A percentile compares a stretch with the other conserved stretches of the same genome.
phyloP scores from a whole-genome alignment of 441 rosid species.

The Metrosideros polymorpha region DNA sequence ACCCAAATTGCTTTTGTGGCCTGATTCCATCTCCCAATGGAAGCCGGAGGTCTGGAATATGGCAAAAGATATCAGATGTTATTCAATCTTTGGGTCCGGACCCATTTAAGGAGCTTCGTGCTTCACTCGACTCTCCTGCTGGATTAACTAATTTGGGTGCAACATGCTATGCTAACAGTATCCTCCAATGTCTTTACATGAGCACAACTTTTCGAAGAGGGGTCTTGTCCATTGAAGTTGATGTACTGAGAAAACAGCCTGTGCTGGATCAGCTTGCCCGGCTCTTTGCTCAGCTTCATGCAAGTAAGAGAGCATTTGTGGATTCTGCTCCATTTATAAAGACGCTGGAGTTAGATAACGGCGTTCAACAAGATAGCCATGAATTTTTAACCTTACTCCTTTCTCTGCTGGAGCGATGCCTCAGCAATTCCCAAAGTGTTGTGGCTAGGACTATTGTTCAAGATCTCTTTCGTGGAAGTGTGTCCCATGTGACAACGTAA shows the following conservation, averaged over 20 bases:
- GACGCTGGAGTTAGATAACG: slow-evolving; percentile 90
- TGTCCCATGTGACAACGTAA: slow-evolving; percentile 98
- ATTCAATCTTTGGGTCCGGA: slow-evolving; percentile 65
- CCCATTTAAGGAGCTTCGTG: slow-evolving; percentile 56
- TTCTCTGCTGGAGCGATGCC: slow-evolving; percentile 89
- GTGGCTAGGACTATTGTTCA: slow-evolving; percentile 78
- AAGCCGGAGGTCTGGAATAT: slow-evolving; percentile 77
- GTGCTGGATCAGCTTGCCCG: slow-evolving; percentile 83
- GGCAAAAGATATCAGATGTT: slow-evolving; percentile 87
- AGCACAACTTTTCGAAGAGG: slow-evolving; percentile 70
- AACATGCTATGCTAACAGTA: slow-evolving; percentile 97
- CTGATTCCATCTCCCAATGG: slow-evolving; percentile 76
- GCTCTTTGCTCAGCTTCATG: slow-evolving; percentile 82
- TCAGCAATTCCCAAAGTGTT: slow-evolving; percentile 50
- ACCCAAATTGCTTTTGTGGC: slow-evolving; percentile 95
- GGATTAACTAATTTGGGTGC: slow-evolving; percentile 95
- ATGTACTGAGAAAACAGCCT: slow-evolving; percentile 60
- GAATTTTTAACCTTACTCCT: slow-evolving; percentile 91
- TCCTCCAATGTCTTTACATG: slow-evolving; percentile 91
- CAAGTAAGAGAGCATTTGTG: slow-evolving; percentile 73
- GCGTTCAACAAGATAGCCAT: slow-evolving; percentile 95
- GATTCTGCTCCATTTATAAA: slow-evolving; percentile 95
- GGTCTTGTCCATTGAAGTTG: slow-evolving; percentile 75
- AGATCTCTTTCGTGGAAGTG: slow-evolving; percentile 96
- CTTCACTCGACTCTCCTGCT: slow-evolving; percentile 64